These are phyloP conservation scores for Aspergillus novofumigatus DNA, from an alignment of 2,329 filamentous ascomycete species.

Conservation along the genomic window DNA sequence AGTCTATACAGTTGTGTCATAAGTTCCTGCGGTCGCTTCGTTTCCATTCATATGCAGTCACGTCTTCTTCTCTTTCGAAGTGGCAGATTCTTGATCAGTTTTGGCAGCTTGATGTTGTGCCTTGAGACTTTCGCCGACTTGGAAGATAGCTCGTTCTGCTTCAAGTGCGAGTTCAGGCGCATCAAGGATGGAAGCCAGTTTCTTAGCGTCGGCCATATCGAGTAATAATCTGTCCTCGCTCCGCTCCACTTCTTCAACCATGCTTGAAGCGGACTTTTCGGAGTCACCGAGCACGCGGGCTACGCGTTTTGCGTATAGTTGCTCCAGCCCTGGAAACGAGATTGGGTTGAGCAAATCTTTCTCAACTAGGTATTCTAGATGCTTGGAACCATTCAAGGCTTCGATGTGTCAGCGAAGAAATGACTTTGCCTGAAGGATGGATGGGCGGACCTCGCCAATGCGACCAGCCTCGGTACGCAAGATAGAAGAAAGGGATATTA, in stretches of 20 bases:
- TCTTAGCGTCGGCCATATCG: conserved; percentile 48
- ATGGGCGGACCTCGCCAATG: conserved; percentile 65
- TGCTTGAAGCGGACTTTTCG: conserved; percentile 27
- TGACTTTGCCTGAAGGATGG: background rate
- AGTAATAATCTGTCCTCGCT: conserved; percentile 46
- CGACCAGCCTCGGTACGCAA: conserved; percentile 83
- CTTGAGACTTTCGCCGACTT: conserved; percentile 52
- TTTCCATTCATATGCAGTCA: conserved; percentile 6
- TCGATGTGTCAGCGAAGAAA: conserved; percentile 16
- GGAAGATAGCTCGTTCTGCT: conserved; percentile 70
- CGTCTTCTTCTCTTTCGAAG: conserved; percentile 20
- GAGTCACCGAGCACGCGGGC: conserved; percentile 25
- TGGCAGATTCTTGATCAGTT: conserved; percentile 8
- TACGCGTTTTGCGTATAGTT: conserved; percentile 59
- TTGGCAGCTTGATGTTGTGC: conserved; percentile 17
- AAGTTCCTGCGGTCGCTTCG: background rate
- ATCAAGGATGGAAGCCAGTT: conserved; percentile 58
- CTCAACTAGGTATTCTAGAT: conserved; percentile 75
- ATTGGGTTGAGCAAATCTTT: conserved; percentile 65
- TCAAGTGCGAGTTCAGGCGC: conserved; percentile 69
- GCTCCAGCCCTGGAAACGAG: conserved; percentile 67
- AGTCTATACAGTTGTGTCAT: background rate
- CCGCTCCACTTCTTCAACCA: conserved; percentile 32
- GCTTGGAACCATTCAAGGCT: conserved; percentile 77
- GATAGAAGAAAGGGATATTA: conserved; percentile 95